Conservation (phyloP, 768 basidiomycete species). For the Leccinum subgranulosum region DNA sequence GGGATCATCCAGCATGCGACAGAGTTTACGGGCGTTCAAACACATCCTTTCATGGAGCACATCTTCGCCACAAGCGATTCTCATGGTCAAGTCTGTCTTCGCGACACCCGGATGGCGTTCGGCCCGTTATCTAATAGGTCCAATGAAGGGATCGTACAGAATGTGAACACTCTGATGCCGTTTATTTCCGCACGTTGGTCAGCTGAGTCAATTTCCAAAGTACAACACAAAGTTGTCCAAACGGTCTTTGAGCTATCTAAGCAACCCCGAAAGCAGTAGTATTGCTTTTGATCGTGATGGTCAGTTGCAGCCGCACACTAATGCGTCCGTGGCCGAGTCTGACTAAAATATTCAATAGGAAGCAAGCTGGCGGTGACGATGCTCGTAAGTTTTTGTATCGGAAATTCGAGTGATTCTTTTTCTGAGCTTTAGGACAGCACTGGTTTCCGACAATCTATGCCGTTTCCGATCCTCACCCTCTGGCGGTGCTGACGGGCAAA, state of each 20-base stretch:
- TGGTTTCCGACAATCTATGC: constrained; percentile 70
- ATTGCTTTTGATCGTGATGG: constrained; percentile 68
- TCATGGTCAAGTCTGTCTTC: constrained; percentile 57
- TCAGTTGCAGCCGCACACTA: constrained; percentile 21
- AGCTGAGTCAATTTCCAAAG: constrained; percentile 36
- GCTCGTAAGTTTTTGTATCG: constrained; percentile 43
- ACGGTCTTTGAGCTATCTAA: constrained; percentile 36
- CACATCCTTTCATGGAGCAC: constrained; percentile 66
- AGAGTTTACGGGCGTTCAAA: constrained; percentile 64
- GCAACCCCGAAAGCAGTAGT: constrained; percentile 67
- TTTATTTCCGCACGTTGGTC: constrained; percentile 7
- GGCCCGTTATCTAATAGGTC: constrained; percentile 45
- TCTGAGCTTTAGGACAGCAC: constrained; percentile 40
- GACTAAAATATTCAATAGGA: constrained; percentile 37
- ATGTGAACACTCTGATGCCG: neutral
- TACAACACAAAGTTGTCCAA: constrained; percentile 48
- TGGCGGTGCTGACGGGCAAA: constrained; percentile 64
- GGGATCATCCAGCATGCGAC: constrained; percentile 48
- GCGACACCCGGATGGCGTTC: constrained; percentile 74
- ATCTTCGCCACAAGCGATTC: constrained; percentile 66
- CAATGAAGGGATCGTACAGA: constrained; percentile 53
- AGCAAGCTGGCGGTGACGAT: constrained; percentile 62
- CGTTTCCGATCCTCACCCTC: constrained; percentile 61
- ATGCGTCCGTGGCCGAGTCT: neutral
- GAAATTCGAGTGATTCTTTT: neutral